Evolutionary conservation across 2,329 filamentous ascomycete species (phyloP), one percentile per base, ranked within the genome.

Genomic region (Sporothrix euskadiensis): DNA sequence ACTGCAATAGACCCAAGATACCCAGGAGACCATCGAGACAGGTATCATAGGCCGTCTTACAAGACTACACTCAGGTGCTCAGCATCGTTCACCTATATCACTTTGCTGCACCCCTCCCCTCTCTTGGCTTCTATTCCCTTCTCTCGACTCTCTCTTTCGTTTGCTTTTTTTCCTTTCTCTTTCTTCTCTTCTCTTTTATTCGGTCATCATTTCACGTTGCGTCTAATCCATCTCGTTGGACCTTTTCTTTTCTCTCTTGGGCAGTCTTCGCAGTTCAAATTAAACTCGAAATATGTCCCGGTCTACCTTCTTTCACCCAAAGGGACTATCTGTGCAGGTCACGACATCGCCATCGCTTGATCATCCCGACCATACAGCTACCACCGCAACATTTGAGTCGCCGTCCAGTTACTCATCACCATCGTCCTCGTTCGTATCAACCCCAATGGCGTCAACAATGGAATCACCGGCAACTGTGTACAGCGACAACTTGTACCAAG

Each of bases 131-230:
- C 41, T 49, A 39, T 66, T 66, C 30, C n/a, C 10, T 6, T 44
- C 44, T 54, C 30, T 65, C 32, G 6, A 30, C 4, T 57, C 2
- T n/a, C 14, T 14, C 59, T 6, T 30, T 26, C 14, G 30, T 26
- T 52, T 14, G 56, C 49, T 19, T 19, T 3, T 39, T 35, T 52
- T 26, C 22, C 8, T 61, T 30, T 41, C 35, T 59, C 8, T 49
- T 3, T 22, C 22, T 22, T 49, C 39, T 44, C 8, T 69, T 8
- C 35, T 41, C 19, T 30, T 39, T 41, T 41, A 14, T 32, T 19
- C 68, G 14, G 7, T 12, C 35, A 30, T 44, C 54, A 72, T 56
- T 75, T 73, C 74, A 75, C 9, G 69, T 76, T 75, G 77, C 75
- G 74, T n/a, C 35, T 52, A 1, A 14, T 49, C 44, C 14, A 49